Evolutionary conservation across 1,284 basidiomycete genomes (phyloP).

Genomic region (Agaricales sp.): DNA sequence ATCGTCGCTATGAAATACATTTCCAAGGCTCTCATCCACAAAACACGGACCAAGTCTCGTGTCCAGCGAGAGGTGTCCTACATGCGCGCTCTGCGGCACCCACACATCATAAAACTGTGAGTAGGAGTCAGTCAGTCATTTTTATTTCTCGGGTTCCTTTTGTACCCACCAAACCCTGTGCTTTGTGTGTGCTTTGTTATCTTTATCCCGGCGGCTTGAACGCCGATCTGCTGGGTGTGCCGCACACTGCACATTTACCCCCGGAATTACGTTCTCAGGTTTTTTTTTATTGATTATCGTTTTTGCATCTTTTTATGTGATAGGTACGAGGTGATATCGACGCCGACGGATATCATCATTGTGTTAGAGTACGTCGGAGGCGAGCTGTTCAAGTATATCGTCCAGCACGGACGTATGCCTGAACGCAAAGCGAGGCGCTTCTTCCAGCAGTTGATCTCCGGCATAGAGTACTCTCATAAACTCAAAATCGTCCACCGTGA

Average conservation of each 20-base stretch:
- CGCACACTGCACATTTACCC: neutral
- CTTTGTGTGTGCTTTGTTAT: too few relatives aligned
- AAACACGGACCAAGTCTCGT: slow-evolving; percentile 67
- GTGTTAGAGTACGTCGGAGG: slow-evolving; percentile 90
- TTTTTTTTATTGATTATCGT: too few relatives aligned
- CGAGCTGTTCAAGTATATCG: slow-evolving; percentile 95
- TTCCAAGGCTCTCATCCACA: slow-evolving; percentile 76
- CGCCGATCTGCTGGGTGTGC: too few relatives aligned
- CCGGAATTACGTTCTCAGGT: too few relatives aligned
- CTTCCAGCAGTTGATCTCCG: slow-evolving; percentile 95
- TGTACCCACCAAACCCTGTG: too few relatives aligned
- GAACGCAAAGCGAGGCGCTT: slow-evolving; percentile 81
- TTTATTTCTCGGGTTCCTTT: slow-evolving; percentile 9
- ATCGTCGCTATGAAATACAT: slow-evolving; percentile 98
- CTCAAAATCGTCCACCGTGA: slow-evolving; percentile 95
- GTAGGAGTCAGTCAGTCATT: slow-evolving; percentile 8
- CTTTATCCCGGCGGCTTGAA: too few relatives aligned
- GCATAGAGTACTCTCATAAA: slow-evolving; percentile 90
- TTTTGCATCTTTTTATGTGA: too few relatives aligned
- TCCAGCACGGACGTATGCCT: slow-evolving; percentile 78
- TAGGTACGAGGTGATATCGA: slow-evolving; percentile 94
- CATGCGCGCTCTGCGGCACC: slow-evolving; percentile 83
- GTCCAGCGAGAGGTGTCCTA: slow-evolving; percentile 96
- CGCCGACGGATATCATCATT: slow-evolving; percentile 90
- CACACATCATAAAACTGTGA: slow-evolving; percentile 94